Base-by-base conservation (phyloP, 257 asterid genomes). In the Scutellaria galericulata region DNA sequence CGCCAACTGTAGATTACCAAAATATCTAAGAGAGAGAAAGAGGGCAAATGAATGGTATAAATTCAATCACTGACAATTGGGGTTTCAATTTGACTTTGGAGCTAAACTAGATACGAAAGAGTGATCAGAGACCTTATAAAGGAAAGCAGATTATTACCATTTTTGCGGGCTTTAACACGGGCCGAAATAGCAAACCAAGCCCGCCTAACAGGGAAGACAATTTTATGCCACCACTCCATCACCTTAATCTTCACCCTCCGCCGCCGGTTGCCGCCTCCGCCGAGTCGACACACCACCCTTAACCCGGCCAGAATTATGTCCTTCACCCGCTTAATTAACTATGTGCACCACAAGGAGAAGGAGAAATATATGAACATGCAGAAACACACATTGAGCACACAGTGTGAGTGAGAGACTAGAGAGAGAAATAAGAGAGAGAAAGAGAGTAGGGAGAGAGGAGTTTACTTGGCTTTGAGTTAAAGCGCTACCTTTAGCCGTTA, bases 181-280 rank as follows among this genome's bases (percentile, higher is more conserved):
- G 85, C 75, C 10, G 98, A 85, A 58, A 90, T 86, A 54, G 89
- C 60, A 65, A 82, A 75, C 94, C 91, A 88, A 70, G 80, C 96
- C 73, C 89, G 84, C 48, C 94, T 76, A 47, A 92, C 90, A 24
- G 98, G 98, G 68, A 90, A 90, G 11, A 83, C 92, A 77, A 92
- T 83, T 71, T 85, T 92, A 41, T 82, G 88, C 94, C 89, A 88
- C 92, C 84, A 88, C 76, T 88, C 90, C 86, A 83, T 85, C 77
- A 78, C 87, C 86, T 81, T 81, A 24, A 69, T 77, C 85, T 71
- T 87, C 72, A 78, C 83, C 81, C 76, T 92, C 84, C 77, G 71
- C 87, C 83, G 88, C 81, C 87, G 68, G 41, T 62, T 70, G 51
- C 87, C 80, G 70, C 84, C n/a, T n/a, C n/a, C 82, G 71, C 95